Conservation (phyloP, 257 asterid species). For the Nicotiana obtusifolia region DNA sequence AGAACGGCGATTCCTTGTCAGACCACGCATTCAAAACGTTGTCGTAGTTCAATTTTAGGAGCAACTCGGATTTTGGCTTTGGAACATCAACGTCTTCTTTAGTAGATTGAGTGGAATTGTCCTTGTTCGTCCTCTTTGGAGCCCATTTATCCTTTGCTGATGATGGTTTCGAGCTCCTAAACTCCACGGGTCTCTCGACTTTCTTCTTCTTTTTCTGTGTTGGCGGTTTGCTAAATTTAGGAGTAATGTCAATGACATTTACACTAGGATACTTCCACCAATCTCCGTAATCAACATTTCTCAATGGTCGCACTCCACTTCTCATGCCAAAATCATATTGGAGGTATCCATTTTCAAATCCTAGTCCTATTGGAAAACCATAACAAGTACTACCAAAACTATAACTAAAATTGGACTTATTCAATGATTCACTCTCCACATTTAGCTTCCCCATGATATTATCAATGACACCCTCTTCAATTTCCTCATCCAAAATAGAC, state of each 20-base stretch:
- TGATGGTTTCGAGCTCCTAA: conserved; percentile 11
- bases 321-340: conserved; percentile 47
- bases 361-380: conserved; percentile 79
- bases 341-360: conserved; percentile 24
- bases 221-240: conserved; percentile 18
- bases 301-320: conserved; percentile 42
- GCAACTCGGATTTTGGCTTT: conserved; percentile 31
- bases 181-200: conserved; percentile 30
- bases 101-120: conserved; percentile 11
- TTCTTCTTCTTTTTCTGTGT: conserved; percentile 43
- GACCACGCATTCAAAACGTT: conserved; percentile 58
- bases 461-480: conserved; percentile 79
- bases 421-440: conserved; percentile 19
- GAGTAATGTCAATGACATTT: conserved; percentile 44
- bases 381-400: conserved; percentile 31
- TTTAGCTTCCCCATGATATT: conserved; percentile 62
- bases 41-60: conserved; percentile 56
- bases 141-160: conserved; percentile 2
- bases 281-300: conserved; percentile 43
- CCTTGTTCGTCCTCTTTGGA: conserved; percentile 3
- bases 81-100: conserved; percentile 21
- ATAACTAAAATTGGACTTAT: not conserved
- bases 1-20: conserved; percentile 56
- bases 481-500: conserved; percentile 78
- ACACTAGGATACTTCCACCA: conserved; percentile 71